A percentile compares a stretch with the other conserved stretches of the same genome.
Evolutionary conservation across 2,329 filamentous ascomycete genomes (phyloP).

Genomic region (Curvularia verruculosa): DNA sequence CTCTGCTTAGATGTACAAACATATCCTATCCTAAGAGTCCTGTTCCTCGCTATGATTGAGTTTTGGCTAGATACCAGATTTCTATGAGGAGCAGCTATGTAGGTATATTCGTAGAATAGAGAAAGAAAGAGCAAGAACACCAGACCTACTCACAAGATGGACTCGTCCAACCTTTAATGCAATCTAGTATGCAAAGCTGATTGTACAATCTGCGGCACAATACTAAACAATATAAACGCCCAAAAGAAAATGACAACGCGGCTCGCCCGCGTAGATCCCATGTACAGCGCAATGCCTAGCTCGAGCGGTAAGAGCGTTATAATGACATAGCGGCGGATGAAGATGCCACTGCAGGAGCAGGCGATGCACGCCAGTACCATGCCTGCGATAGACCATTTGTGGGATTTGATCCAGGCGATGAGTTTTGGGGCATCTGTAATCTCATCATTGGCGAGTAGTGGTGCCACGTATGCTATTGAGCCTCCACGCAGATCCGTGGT

Average conservation of each 20-base stretch:
- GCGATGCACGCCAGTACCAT: neutral
- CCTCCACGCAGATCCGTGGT: constrained; percentile 13
- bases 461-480: constrained; percentile 22
- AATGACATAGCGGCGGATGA: neutral
- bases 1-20: too few species aligned
- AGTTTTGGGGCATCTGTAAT: neutral
- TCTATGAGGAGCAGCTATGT: too few species aligned
- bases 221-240: neutral
- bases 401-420: neutral
- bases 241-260: neutral
- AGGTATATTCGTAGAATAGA: too few species aligned
- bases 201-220: neutral
- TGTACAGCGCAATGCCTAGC: neutral
- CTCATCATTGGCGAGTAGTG: constrained; percentile 1
- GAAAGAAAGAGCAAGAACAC: neutral
- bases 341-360: neutral
- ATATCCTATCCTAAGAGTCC: too few species aligned
- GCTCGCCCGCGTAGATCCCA: constrained; percentile 3
- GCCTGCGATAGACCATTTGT: constrained; percentile 1
- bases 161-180: neutral
- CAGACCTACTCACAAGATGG: neutral
- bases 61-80: too few species aligned
- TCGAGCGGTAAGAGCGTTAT: neutral
- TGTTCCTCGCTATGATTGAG: too few species aligned
- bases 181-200: neutral